phyloP scores from a whole-genome alignment of 164 flowering plant genomes.

The Magnolia sinica region DNA sequence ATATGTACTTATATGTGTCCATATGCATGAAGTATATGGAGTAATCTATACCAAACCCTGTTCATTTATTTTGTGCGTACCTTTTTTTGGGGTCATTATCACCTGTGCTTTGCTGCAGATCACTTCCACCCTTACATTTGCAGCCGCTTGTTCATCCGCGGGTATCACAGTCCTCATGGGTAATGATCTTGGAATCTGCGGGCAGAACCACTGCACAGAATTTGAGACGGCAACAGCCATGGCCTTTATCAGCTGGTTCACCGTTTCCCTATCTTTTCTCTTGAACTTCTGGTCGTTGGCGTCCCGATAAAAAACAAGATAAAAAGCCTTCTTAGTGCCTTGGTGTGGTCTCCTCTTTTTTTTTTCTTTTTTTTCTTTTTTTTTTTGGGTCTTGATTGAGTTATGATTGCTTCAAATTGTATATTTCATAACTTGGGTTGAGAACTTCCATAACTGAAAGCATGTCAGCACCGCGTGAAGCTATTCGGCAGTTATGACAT shows the following conservation, averaged over 20 bases:
- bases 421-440: not conserved
- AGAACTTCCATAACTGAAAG: not conserved
- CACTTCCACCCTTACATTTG: conserved; percentile 25
- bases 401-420: not conserved
- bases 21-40: too few relatives aligned
- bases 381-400: not conserved
- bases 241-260: conserved; percentile 84
- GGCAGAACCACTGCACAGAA: conserved; percentile 47
- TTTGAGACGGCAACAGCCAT: conserved; percentile 78
- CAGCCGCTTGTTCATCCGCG: conserved; percentile 25
- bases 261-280: conserved; percentile 59
- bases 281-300: conserved; percentile 80
- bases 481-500: not conserved
- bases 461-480: not conserved
- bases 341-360: not conserved
- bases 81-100: not conserved
- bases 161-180: conserved; percentile 66
- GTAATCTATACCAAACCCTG: not conserved
- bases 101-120: conserved; percentile 7
- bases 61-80: not conserved
- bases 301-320: conserved; percentile 24
- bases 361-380: not conserved
- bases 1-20: too few relatives aligned
- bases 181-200: conserved; percentile 53
- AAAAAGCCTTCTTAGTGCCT: not conserved